These are phyloP conservation scores for Geotrichum bryndzae DNA, from an alignment of 1,139 yeast species.

Conservation along the genomic window DNA sequence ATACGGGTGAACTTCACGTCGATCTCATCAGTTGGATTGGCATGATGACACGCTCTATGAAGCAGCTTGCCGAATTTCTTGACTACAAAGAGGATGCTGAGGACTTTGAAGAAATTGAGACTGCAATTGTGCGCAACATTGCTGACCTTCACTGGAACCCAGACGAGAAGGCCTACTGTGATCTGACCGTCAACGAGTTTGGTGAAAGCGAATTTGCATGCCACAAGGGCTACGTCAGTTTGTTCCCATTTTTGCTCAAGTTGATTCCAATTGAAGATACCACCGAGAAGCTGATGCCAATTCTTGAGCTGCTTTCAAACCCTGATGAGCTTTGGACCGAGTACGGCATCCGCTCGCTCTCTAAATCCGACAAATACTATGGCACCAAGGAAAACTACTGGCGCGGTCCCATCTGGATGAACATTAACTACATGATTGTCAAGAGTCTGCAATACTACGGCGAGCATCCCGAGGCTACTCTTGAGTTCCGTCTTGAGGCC, in stretches of 20 bases:
- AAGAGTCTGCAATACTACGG: constrained; percentile 61
- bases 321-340: constrained; percentile 72
- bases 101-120: constrained; percentile 48
- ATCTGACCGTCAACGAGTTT: constrained; percentile 65
- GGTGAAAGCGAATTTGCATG: constrained; percentile 66
- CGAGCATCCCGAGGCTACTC: constrained; percentile 21
- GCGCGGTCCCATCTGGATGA: constrained; percentile 94
- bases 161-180: constrained; percentile 68
- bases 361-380: constrained; percentile 59
- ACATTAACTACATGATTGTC: constrained; percentile 76
- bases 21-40: constrained; percentile 93
- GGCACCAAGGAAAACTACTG: constrained; percentile 87
- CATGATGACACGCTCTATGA: constrained; percentile 79
- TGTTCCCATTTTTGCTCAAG: constrained; percentile 78
- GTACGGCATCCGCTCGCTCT: constrained; percentile 76
- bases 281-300: constrained; percentile 43
- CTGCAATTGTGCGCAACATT: constrained; percentile 55
- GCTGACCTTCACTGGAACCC: constrained; percentile 78
- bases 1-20: constrained; percentile 82
- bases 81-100: constrained; percentile 53
- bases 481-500: constrained; percentile 34
- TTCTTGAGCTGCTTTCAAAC: constrained; percentile 56
- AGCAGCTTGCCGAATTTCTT: constrained; percentile 62
- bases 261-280: constrained; percentile 40
- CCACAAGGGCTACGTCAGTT: constrained; percentile 80